phyloP scores from a whole-genome alignment of 495 filamentous ascomycete species.

The Neurospora tetrasperma region DNA sequence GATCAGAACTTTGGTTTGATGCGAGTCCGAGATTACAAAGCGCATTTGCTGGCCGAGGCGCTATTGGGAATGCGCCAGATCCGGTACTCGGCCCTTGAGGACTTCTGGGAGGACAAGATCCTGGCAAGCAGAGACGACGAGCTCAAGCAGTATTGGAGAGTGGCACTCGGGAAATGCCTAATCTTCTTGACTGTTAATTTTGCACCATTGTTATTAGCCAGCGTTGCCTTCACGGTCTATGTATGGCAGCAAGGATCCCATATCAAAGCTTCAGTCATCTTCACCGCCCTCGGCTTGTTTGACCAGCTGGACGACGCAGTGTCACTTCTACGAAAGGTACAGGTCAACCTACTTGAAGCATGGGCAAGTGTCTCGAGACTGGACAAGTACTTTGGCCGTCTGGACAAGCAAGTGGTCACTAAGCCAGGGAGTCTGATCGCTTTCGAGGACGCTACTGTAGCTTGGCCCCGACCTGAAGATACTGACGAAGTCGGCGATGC shows the following conservation, averaged over 20 bases:
- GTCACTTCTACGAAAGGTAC: conserved; percentile 11
- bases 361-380: conserved; percentile 20
- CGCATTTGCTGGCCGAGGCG: conserved; percentile 58
- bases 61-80: conserved; percentile 67
- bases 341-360: conserved; percentile 17
- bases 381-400: conserved; percentile 17
- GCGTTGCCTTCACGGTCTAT: conserved; percentile 49
- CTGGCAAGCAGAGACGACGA: conserved; percentile 47
- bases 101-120: conserved; percentile 57
- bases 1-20: conserved; percentile 51
- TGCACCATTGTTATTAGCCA: conserved; percentile 53
- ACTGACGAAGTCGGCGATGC: conserved; percentile 12
- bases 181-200: conserved; percentile 48
- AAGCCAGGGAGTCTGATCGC: conserved; percentile 9
- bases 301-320: conserved; percentile 21
- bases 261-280: conserved; percentile 19
- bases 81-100: conserved; percentile 62
- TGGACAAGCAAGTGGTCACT: conserved; percentile 13
- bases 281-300: conserved; percentile 21
- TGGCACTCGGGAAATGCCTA: conserved; percentile 41
- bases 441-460: conserved; percentile 19
- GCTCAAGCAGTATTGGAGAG: conserved; percentile 46
- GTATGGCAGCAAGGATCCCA: conserved; percentile 24
- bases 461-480: conserved; percentile 17
- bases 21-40: conserved; percentile 58